Evolutionary conservation across 2,329 filamentous ascomycete genomes (phyloP).

Genomic region (Sarocladiaceae sp.): DNA sequence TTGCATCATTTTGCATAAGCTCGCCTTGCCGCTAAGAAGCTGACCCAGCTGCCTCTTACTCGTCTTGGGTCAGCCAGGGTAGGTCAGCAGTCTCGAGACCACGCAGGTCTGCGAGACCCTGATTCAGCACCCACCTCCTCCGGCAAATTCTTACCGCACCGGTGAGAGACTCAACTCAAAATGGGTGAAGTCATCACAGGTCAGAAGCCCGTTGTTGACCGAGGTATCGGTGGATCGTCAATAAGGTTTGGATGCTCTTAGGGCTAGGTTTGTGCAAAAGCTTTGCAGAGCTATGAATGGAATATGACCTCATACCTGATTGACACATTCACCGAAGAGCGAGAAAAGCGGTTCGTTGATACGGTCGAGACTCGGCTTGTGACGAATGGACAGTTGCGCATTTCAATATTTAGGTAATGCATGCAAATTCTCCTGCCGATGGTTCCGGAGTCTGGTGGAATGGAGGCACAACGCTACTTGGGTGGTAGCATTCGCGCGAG

Average conservation of each 20-base stretch:
- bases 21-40: not conserved
- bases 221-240: too few relatives aligned
- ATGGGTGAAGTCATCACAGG: conserved; percentile 5
- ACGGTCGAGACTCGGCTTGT: not conserved
- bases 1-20: not conserved
- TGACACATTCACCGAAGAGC: not conserved
- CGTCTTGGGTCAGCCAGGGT: too few relatives aligned
- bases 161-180: too few relatives aligned
- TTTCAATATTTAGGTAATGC: not conserved
- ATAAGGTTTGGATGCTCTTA: too few relatives aligned
- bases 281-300: too few relatives aligned
- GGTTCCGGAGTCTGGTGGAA: not conserved
- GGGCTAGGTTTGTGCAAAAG: too few relatives aligned
- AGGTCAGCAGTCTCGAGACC: too few relatives aligned
- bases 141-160: not conserved
- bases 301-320: not conserved
- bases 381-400: not conserved
- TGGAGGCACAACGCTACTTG: too few relatives aligned
- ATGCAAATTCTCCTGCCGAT: not conserved
- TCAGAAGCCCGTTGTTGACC: not conserved
- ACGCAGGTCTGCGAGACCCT: not conserved
- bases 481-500: too few relatives aligned
- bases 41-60: too few relatives aligned
- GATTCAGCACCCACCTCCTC: not conserved
- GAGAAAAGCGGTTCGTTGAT: not conserved